Base-by-base conservation (phyloP, 2,329 filamentous ascomycete genomes). In the Aspergillus piperis region DNA sequence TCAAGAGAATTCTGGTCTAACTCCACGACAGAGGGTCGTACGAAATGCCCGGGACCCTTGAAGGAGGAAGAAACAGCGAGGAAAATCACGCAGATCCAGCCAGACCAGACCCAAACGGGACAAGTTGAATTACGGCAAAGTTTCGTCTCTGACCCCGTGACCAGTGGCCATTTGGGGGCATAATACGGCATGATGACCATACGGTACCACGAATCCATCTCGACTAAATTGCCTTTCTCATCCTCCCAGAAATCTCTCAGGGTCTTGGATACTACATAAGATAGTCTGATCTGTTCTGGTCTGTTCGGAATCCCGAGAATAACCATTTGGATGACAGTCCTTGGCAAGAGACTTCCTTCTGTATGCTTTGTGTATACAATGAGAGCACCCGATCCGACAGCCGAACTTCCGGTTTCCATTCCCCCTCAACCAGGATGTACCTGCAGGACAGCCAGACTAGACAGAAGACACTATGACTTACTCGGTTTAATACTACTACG, bases 151-250 rank as follows among this genome's bases (percentile, higher is more conserved):
- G 19, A 44, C 41, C 41, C 41, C 41, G 41, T 44, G 41, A 44
- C 41, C 19, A 7, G 41, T 44, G 41, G 41, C 41, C 10, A 13
- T 23, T 44, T 36, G 11, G 32, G 32, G 32, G 10, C 32, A 36
- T 36, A 36, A 36, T 36, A 44, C 41, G n/a, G 19, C 27, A 15
- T 41, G 11, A n/a, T 52, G 51, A 53, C 51, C 51, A 41, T 53
- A 53, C 32, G 32, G 39, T 53, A 53, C 51, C n/a, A 50, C 27
- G 30, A 48, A 25, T 32, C 38, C 15, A 17, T 36, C n/a, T 59
- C 57, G 57, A 59, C 57, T 59, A 59, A 59, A 59, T 59, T 54
- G 17, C 57, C 57, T n/a, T 54, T 53, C 41, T 49, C 10, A 59
- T 57, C 54, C 27, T 41, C 5, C 23, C 17, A 15, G 7, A 54